A percentile compares a stretch with the other conserved stretches of the same genome.
Evolutionary conservation across 1,284 basidiomycete species (phyloP).

Genomic region (Microstroma glucosiphilum): DNA sequence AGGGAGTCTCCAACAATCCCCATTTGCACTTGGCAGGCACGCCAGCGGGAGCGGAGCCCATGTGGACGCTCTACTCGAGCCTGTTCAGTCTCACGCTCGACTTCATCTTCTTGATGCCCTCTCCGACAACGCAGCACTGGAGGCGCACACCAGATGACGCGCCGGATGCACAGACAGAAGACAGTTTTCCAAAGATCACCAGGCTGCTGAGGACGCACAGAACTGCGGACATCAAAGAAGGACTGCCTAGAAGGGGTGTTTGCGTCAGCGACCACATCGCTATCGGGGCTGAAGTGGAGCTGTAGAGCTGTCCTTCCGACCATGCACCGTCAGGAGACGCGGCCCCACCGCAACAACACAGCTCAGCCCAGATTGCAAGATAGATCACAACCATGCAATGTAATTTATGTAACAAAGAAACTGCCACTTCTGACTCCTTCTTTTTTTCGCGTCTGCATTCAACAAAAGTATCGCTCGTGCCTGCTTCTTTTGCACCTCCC

Average conservation of each 20-base stretch:
- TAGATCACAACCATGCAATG: too few relatives aligned
- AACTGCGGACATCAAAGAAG: constrained; percentile 62
- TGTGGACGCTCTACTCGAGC: constrained; percentile 47
- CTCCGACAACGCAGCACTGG: not conserved
- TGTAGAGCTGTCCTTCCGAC: not conserved
- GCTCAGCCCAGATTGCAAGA: too few relatives aligned
- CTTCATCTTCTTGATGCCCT: constrained; percentile 67
- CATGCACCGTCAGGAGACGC: too few relatives aligned
- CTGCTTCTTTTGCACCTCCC: too few relatives aligned
- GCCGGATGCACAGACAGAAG: not conserved
- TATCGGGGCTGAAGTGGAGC: constrained; percentile 55
- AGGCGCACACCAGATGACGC: not conserved
- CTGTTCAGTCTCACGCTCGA: constrained; percentile 53
- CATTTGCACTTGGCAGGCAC: constrained; percentile 15
- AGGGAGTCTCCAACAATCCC: constrained; percentile 22
- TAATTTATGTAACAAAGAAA: too few relatives aligned
- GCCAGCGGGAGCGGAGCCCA: constrained; percentile 20
- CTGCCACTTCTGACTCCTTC: too few relatives aligned
- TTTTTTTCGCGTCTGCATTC: too few relatives aligned
- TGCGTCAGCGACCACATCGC: constrained; percentile 83
- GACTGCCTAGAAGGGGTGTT: constrained; percentile 71
- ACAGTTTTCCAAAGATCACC: constrained; percentile 54
- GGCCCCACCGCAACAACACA: too few relatives aligned
- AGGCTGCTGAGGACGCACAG: constrained; percentile 64
- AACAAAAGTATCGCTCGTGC: too few relatives aligned